phyloP scores from a whole-genome alignment of 495 filamentous ascomycete genomes.

The Neurospora terricola region DNA sequence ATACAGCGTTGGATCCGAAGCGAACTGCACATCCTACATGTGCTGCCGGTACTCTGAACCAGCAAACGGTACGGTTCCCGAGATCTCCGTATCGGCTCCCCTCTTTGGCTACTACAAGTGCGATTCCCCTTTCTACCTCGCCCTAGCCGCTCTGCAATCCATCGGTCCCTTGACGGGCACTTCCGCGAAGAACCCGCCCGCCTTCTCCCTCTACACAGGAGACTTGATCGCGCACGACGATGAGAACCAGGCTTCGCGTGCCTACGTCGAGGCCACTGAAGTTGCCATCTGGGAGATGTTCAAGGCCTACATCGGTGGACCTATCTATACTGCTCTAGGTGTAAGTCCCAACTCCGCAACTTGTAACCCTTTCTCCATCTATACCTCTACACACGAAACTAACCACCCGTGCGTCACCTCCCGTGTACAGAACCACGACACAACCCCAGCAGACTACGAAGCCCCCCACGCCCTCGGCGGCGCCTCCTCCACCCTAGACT shows the following conservation, averaged over 20 bases:
- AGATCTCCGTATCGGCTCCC: slow-evolving; percentile 37
- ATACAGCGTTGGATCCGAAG: slow-evolving; percentile 45
- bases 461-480: slow-evolving; percentile 36
- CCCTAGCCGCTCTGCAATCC: slow-evolving; percentile 46
- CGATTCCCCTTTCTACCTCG: slow-evolving; percentile 51
- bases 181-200: slow-evolving; percentile 28
- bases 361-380: neutral
- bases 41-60: slow-evolving; percentile 42
- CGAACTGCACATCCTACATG: slow-evolving; percentile 42
- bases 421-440: slow-evolving; percentile 39
- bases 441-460: slow-evolving; percentile 40
- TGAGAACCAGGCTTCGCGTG: slow-evolving; percentile 33
- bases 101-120: slow-evolving; percentile 46
- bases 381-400: neutral
- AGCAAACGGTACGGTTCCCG: slow-evolving; percentile 2
- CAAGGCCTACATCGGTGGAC: slow-evolving; percentile 45
- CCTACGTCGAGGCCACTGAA: slow-evolving; percentile 42
- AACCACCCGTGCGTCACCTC: neutral
- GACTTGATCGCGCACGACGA: slow-evolving; percentile 47
- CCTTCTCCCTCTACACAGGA: slow-evolving; percentile 46
- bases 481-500: slow-evolving; percentile 30
- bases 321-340: slow-evolving; percentile 40
- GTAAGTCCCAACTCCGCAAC: neutral
- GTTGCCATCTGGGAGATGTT: slow-evolving; percentile 42
- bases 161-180: slow-evolving; percentile 49